Conservation (phyloP, 2,329 filamentous ascomycete genomes). For the Cladorrhinum sp. region DNA sequence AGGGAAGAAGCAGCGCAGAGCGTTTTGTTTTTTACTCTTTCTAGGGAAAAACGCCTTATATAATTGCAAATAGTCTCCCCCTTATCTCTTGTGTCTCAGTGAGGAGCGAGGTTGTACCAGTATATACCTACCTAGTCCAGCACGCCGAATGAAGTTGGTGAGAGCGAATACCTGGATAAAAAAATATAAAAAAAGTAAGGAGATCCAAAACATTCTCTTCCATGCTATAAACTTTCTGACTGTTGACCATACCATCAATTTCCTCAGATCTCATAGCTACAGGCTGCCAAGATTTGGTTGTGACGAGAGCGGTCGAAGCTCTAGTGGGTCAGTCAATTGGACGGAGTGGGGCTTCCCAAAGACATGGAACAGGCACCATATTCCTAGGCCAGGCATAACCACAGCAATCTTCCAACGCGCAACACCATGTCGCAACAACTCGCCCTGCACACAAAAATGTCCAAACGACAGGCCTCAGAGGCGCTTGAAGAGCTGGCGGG, state of each 20-base stretch:
- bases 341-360: background rate
- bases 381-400: background rate
- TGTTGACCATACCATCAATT: no score
- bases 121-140: background rate
- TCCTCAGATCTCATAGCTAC: background rate
- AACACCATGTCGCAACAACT: background rate
- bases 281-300: slow-evolving; percentile 10
- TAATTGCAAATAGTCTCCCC: background rate
- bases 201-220: no score
- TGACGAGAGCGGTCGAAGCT: slow-evolving; percentile 12
- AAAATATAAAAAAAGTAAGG: no score
- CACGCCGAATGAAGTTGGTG: no score
- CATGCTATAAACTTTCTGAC: no score
- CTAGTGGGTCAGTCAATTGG: slow-evolving; percentile 15
- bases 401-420: background rate
- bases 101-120: no score
- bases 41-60: background rate
- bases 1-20: background rate
- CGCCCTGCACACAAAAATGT: slow-evolving; percentile 15
- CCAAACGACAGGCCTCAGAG: slow-evolving; percentile 59
- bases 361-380: slow-evolving; percentile 7
- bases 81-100: no score
- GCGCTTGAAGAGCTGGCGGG: slow-evolving; percentile 55
- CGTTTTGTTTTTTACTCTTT: background rate
- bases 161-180: no score